Conservation (phyloP, 345 rosid species). For the Pelargonium nanum region DNA sequence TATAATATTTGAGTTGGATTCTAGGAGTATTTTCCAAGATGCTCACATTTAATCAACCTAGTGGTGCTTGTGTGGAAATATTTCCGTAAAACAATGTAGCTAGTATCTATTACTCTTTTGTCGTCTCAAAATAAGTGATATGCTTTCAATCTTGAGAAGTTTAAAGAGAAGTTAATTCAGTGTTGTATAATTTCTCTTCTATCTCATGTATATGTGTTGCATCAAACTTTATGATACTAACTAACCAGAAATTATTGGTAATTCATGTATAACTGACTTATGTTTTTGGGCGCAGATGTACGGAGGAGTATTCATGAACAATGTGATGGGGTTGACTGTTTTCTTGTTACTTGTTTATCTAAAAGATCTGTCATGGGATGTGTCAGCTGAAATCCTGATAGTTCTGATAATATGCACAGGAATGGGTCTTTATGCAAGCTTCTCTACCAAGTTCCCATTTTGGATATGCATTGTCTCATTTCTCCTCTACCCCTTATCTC, state of each 20-base stretch:
- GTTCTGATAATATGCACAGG: constrained; percentile 29
- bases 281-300: constrained; percentile 22
- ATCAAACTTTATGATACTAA: not conserved
- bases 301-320: constrained; percentile 37
- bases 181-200: no score
- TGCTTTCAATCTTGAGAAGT: no score
- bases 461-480: constrained; percentile 29
- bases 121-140: no score
- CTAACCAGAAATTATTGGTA: no score
- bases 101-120: no score
- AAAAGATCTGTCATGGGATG: constrained; percentile 25
- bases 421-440: constrained; percentile 22
- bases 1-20: no score
- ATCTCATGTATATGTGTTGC: not conserved
- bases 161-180: no score
- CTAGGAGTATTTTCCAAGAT: no score
- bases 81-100: no score
- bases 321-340: constrained; percentile 22
- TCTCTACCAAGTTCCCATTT: constrained; percentile 18
- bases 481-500: constrained; percentile 29
- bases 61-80: no score
- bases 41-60: no score
- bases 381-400: constrained; percentile 28
- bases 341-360: constrained; percentile 31
- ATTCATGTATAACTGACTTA: not conserved